Percentiles rank a stretch among this genome's conserved stretches.
Conservation (phyloP, 2,329 filamentous ascomycete species). For the Ophiocordyceps australis region DNA sequence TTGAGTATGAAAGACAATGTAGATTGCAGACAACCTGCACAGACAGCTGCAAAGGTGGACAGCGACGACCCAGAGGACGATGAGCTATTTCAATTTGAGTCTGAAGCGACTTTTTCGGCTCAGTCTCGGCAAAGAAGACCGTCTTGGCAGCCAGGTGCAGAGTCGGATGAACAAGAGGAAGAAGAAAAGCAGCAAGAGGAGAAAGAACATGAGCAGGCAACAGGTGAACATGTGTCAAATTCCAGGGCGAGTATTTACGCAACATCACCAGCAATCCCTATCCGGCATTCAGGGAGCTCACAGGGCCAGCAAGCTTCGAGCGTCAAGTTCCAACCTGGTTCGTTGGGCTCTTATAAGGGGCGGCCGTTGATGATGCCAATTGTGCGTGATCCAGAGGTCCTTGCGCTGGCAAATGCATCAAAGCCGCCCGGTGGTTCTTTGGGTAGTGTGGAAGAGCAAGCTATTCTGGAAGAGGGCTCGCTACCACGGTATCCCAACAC, state of each 20-base stretch:
- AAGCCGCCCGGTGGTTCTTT: conserved; percentile 32
- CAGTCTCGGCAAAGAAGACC: conserved; percentile 9
- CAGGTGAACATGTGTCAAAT: not conserved
- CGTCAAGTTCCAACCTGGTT: conserved; percentile 18
- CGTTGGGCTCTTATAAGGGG: conserved; percentile 35
- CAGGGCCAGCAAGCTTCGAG: conserved; percentile 11
- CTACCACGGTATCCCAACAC: conserved; percentile 24
- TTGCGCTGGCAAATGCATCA: conserved; percentile 26
- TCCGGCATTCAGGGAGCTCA: conserved; percentile 5
- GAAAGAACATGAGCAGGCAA: not conserved
- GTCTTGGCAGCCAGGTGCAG: too few species aligned
- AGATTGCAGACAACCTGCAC: too few species aligned
- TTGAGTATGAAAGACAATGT: too few species aligned
- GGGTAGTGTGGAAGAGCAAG: conserved; percentile 32
- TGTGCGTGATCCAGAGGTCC: conserved; percentile 27
- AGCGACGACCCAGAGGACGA: conserved; percentile 17
- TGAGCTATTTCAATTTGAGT: conserved; percentile 28
- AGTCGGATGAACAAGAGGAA: conserved; percentile 15
- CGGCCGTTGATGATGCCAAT: conserved; percentile 32
- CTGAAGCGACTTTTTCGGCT: conserved; percentile 12
- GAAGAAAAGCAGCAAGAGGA: not conserved
- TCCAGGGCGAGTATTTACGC: conserved; percentile 14
- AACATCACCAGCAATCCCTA: conserved; percentile 24
- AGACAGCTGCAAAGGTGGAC: too few species aligned
- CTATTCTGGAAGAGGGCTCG: conserved; percentile 26